These are phyloP conservation scores for Fraxinus xanthoxyloides DNA, from an alignment of 305 asterid species.

Conservation along the genomic window DNA sequence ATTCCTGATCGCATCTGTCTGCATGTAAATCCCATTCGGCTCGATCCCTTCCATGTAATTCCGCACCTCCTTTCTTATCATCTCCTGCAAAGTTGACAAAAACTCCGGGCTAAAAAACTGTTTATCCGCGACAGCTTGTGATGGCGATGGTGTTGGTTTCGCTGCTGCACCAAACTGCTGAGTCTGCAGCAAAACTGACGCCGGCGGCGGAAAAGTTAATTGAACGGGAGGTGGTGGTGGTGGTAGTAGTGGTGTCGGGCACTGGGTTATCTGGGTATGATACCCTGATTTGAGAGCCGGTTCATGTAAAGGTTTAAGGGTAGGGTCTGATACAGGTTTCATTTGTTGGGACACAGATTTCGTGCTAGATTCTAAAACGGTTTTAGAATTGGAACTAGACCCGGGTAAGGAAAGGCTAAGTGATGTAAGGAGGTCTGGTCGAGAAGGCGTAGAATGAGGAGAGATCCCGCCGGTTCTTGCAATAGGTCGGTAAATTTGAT, in stretches of 20 bases:
- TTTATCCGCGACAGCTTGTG: neutral
- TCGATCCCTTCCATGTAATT: constrained; percentile 18
- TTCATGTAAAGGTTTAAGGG: neutral
- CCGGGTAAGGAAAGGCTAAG: constrained; percentile 21
- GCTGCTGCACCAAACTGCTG: constrained; percentile 12
- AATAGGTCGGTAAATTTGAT: constrained; percentile 29
- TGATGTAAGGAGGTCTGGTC: constrained; percentile 11
- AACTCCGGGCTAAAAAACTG: constrained; percentile 15
- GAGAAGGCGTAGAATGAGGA: neutral
- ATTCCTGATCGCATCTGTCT: constrained; percentile 40
- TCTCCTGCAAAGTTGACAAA: constrained; percentile 1
- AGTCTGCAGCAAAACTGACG: neutral
- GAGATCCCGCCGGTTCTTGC: constrained; percentile 22
- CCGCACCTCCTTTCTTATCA: constrained; percentile 10
- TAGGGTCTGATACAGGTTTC: neutral
- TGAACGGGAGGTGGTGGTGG: neutral
- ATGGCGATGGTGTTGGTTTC: neutral
- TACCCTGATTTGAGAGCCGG: neutral
- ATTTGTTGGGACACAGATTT: neutral
- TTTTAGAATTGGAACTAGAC: constrained; percentile 13
- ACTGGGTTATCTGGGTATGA: constrained; percentile 17
- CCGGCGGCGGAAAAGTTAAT: neutral
- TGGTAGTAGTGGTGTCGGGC: constrained; percentile 4
- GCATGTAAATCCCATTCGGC: constrained; percentile 25
- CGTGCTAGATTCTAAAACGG: neutral